Evolutionary conservation across 371 early-diverging fungal species (phyloP).

Genomic region (Mucor ambiguus): DNA sequence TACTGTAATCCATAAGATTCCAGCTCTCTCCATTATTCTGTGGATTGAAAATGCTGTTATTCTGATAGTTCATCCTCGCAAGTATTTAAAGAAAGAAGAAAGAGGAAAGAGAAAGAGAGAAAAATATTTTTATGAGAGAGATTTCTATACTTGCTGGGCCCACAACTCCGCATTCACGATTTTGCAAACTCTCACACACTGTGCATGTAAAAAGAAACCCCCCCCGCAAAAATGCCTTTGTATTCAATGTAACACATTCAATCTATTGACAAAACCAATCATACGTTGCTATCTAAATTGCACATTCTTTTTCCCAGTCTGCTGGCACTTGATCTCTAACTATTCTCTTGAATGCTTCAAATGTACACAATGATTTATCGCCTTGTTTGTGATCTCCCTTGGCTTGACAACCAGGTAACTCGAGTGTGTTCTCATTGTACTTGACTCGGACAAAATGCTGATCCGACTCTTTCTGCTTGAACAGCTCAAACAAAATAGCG

Average conservation of each 20-base stretch:
- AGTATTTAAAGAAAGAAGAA: neutral
- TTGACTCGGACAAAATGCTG: slow-evolving; percentile 71
- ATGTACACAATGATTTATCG: slow-evolving; percentile 68
- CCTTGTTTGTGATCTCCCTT: slow-evolving; percentile 57
- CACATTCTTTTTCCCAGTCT: slow-evolving; percentile 57
- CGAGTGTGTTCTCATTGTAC: slow-evolving; percentile 66
- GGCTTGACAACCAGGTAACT: slow-evolving; percentile 64
- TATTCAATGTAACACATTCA: slow-evolving; percentile 12
- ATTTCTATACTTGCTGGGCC: neutral
- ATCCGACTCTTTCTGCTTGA: slow-evolving; percentile 42
- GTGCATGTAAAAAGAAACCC: neutral
- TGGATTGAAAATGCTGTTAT: neutral
- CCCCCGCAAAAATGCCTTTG: slow-evolving; percentile 7
- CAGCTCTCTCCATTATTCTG: neutral
- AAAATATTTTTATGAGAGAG: neutral
- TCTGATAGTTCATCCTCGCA: neutral
- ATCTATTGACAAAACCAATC: slow-evolving; percentile 11
- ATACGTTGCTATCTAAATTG: slow-evolving; percentile 10
- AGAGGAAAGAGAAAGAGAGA: neutral
- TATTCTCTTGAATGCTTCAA: slow-evolving; percentile 68
- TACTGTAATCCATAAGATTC: slow-evolving; percentile 13
- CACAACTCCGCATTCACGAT: neutral
- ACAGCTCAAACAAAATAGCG: slow-evolving; percentile 69
- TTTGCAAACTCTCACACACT: neutral
- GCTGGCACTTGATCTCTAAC: slow-evolving; percentile 60